Conservation (phyloP, 2,329 filamentous ascomycete genomes). For the Paramyrothecium sp. region DNA sequence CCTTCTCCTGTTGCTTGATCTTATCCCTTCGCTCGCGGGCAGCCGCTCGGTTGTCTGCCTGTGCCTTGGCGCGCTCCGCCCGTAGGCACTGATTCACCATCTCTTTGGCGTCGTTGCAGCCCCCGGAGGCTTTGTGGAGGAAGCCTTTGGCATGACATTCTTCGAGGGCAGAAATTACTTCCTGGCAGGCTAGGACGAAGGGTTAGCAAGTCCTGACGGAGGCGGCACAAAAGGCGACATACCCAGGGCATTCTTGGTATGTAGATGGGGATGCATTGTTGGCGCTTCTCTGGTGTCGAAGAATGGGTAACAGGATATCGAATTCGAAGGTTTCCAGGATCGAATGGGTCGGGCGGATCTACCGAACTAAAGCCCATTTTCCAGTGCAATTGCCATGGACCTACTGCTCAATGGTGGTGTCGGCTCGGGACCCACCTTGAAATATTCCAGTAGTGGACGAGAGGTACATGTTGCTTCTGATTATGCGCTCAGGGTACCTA, state of each 20-base stretch:
- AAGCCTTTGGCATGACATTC: slow-evolving; percentile 94
- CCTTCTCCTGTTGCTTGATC: slow-evolving; percentile 71
- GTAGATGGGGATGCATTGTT: slow-evolving; percentile 94
- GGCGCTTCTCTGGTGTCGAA: background rate
- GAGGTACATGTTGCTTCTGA: background rate
- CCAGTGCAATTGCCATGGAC: no score
- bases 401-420: no score
- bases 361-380: background rate
- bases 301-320: background rate
- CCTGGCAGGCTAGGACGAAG: slow-evolving; percentile 72
- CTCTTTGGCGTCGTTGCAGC: slow-evolving; percentile 84
- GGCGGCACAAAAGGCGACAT: slow-evolving; percentile 17
- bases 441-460: background rate
- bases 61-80: slow-evolving; percentile 75
- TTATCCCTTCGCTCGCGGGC: slow-evolving; percentile 67
- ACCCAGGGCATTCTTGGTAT: slow-evolving; percentile 91
- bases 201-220: background rate
- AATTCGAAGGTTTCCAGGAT: slow-evolving; percentile 6
- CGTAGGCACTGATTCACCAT: slow-evolving; percentile 83
- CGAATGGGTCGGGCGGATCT: background rate
- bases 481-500: background rate
- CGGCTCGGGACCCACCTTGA: background rate
- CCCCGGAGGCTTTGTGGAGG: slow-evolving; percentile 84
- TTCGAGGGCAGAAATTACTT: slow-evolving; percentile 89
- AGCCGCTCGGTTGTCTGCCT: slow-evolving; percentile 69